Conservation (phyloP, 129 eudicot species). For the Apium graveolens region DNA sequence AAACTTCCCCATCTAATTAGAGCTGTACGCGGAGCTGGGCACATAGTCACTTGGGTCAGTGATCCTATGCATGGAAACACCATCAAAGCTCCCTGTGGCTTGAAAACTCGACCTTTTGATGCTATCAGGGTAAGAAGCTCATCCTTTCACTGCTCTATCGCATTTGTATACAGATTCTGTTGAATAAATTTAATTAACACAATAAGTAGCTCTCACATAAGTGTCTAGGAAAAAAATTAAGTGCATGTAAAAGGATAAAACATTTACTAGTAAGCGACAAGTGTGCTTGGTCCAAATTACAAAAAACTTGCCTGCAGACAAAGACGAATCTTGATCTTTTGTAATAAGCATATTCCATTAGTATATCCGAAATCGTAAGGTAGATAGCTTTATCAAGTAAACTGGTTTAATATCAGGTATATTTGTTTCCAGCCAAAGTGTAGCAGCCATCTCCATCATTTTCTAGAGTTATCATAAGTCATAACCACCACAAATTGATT, state of each 20-base stretch:
- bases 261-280: not conserved
- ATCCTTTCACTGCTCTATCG: conserved; percentile 3
- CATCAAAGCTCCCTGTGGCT: conserved; percentile 88
- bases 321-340: not conserved
- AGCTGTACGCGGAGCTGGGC: conserved; percentile 85
- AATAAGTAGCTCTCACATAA: not conserved
- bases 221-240: not conserved
- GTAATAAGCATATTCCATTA: not conserved
- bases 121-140: conserved; percentile 64
- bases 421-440: not conserved
- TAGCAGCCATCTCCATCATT: not conserved
- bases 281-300: not conserved
- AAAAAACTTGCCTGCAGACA: not conserved
- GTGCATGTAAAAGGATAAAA: not conserved
- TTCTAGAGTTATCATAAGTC: not conserved
- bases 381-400: not conserved
- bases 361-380: not conserved
- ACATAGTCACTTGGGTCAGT: conserved; percentile 88
- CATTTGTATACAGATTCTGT: not conserved
- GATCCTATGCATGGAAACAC: conserved; percentile 99
- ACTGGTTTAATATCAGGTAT: not conserved
- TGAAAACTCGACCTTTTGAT: conserved; percentile 93
- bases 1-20: conserved; percentile 91
- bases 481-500: not conserved
- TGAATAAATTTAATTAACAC: no score